Percentiles rank a stretch among this genome's conserved stretches.
These are phyloP conservation scores for Litchi chinensis DNA, from an alignment of 345 rosid species.

Conservation along the genomic window DNA sequence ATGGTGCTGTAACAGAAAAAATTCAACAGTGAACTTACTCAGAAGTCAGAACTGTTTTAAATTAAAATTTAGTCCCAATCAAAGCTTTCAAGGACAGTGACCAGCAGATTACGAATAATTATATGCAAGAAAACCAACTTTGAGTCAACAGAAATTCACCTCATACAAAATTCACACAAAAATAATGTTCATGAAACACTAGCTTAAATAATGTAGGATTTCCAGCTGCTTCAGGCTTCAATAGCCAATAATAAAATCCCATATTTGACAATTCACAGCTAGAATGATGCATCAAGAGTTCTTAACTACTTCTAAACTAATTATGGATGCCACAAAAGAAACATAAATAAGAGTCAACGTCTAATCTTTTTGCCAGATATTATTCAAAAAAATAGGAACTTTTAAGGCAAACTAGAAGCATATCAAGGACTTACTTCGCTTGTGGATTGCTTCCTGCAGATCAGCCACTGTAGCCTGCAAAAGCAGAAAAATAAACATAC, in stretches of 20 bases:
- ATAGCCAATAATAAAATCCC: not conserved
- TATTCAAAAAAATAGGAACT: not conserved
- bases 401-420: not conserved
- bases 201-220: not conserved
- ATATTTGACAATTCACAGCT: not conserved
- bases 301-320: not conserved
- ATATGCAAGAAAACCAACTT: not conserved
- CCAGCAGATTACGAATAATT: constrained; percentile 3
- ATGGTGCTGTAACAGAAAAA: not conserved
- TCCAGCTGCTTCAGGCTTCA: not conserved
- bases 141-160: not conserved
- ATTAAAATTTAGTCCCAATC: not conserved
- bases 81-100: not conserved
- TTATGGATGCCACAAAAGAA: not conserved
- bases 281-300: not conserved
- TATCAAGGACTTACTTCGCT: constrained; percentile 56
- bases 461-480: constrained; percentile 88
- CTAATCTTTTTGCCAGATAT: not conserved
- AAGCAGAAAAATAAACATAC: constrained; percentile 14
- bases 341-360: not conserved
- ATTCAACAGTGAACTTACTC: not conserved
- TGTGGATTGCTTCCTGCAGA: constrained; percentile 88
- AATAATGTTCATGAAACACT: not conserved
- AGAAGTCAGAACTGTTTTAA: not conserved
- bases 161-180: not conserved